These are phyloP conservation scores for Anthoceros angustus DNA, from an alignment of 225 moss, liverwort and hornwort genomes.

Conservation along the genomic window DNA sequence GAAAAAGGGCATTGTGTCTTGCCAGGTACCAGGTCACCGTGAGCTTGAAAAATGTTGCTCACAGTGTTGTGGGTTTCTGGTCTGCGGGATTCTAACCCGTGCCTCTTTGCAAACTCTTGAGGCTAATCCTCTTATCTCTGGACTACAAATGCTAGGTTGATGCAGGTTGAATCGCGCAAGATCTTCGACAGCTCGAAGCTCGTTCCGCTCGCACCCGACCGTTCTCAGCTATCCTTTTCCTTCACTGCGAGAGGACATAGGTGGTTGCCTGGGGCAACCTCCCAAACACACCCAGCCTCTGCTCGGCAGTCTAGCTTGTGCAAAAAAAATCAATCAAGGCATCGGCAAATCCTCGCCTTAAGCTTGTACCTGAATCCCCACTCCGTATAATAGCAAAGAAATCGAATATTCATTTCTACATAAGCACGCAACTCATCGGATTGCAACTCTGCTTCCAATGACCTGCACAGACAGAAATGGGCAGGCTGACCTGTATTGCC, in stretches of 20 bases:
- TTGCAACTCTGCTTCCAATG: constrained; percentile 42
- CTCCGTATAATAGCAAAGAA: constrained; percentile 35
- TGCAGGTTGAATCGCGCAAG: too few relatives aligned
- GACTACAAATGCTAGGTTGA: too few relatives aligned
- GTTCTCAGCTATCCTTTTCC: constrained; percentile 63
- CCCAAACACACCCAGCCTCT: constrained; percentile 78
- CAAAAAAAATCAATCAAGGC: constrained; percentile 68
- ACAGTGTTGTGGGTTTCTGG: too few relatives aligned
- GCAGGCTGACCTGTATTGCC: constrained; percentile 62
- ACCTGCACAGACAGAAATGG: constrained; percentile 42
- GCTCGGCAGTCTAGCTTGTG: constrained; percentile 52
- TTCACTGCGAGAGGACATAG: constrained; percentile 73
- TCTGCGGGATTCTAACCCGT: too few relatives aligned
- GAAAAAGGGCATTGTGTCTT: too few relatives aligned
- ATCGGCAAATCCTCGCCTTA: constrained; percentile 52
- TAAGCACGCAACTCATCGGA: constrained; percentile 32
- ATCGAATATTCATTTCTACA: constrained; percentile 37
- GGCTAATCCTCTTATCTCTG: too few relatives aligned
- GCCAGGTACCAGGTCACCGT: too few relatives aligned
- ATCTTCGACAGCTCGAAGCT: too few relatives aligned
- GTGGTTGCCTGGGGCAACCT: constrained; percentile 65
- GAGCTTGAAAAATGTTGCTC: too few relatives aligned
- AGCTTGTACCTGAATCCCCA: constrained; percentile 32
- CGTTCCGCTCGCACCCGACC: too few relatives aligned
- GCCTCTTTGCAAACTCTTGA: too few relatives aligned